Conservation (phyloP, 148 eudicot genomes). For the Rhododendron molle region DNA sequence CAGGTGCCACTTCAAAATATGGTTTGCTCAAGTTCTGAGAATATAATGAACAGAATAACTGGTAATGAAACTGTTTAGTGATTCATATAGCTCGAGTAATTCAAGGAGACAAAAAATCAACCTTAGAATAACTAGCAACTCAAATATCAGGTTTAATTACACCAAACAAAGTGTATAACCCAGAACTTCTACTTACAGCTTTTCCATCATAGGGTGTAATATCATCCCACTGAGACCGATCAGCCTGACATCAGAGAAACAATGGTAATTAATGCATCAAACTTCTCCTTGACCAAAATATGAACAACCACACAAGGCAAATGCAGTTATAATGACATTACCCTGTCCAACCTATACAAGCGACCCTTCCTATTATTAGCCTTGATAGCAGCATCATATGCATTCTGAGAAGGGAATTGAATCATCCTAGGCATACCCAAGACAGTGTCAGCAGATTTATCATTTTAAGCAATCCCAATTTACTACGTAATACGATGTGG, state of each 20-base stretch:
- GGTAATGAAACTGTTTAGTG: neutral
- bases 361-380: slow-evolving; percentile 40
- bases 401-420: slow-evolving; percentile 42
- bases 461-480: neutral
- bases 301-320: neutral
- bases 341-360: slow-evolving; percentile 46
- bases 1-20: neutral
- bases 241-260: slow-evolving; percentile 39
- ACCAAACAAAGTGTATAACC: neutral
- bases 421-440: slow-evolving; percentile 45
- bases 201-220: slow-evolving; percentile 43
- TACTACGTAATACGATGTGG: neutral
- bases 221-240: slow-evolving; percentile 45
- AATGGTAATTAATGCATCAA: slow-evolving; percentile 4
- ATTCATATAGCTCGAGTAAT: neutral
- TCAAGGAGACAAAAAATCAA: neutral
- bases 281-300: neutral
- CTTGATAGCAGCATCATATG: slow-evolving; percentile 38
- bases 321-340: slow-evolving; percentile 13
- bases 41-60: neutral
- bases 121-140: neutral
- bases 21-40: neutral
- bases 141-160: neutral
- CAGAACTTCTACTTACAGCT: slow-evolving; percentile 43
- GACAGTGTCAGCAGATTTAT: neutral